Base-by-base conservation (phyloP, 768 basidiomycete genomes). In the Hypholoma fasciculare region DNA sequence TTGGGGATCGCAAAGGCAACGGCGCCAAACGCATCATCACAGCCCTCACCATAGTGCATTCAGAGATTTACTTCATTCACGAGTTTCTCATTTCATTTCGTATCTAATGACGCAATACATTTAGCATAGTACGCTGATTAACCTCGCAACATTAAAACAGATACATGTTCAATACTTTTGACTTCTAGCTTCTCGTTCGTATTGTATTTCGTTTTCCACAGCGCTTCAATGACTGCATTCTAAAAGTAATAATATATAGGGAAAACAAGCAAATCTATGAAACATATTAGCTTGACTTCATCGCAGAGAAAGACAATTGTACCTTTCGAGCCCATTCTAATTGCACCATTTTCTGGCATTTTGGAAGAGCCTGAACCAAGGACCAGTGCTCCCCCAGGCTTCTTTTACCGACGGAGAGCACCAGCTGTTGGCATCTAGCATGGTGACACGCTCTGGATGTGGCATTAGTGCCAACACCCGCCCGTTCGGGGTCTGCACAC, bases 391-490 rank as follows among this genome's bases (percentile, higher is more conserved):
- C 36, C 82, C 76, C 92, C 92, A 94, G 19, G 74, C 65, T 26
- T 81, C 76, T 37, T 71, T 71, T 61, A 89, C 71, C 27, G 77
- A 74, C 6, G 77, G 63, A 1, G 94, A 90, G 72, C 89, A 92
- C 96, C 96, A 99, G 66, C 94, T 96, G 68, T 96, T 97, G 66
- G 88, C 90, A 67, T 91, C 90, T 56, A 91, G 66, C 30, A 85
- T 80, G 17, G 85, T 82, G 5, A 92, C 90, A 14, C 96, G 86
- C 71, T 98, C 97, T 0, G 96, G 96, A 74, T 98, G 97, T 14
- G 97, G 97, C 97, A 99, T 99, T 65, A 98, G 73, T 1, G 94
- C 95, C 54, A 98, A 77, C 8, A 99, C 89, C n/a, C 95, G 83
- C 11, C 97, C 97, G 66, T 88, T 83, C 0, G 84, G 81, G 7